Evolutionary conservation across 2,329 filamentous ascomycete species (phyloP), one percentile per base, ranked within the genome.

Genomic region (Chaetomium globosum): DNA sequence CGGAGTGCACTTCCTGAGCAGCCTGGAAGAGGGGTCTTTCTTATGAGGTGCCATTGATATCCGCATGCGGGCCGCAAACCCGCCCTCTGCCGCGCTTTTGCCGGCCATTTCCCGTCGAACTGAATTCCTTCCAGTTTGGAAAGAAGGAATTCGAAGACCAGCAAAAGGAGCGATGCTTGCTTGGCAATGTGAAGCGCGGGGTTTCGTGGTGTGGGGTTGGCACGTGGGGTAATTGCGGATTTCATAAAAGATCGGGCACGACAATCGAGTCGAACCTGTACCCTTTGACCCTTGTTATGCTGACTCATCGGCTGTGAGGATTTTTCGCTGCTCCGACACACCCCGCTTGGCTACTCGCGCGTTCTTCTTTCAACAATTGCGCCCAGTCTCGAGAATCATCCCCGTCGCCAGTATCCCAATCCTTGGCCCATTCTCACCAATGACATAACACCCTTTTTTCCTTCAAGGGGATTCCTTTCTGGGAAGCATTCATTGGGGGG

Each of bases 401-500:
- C 48, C 65, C 46, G 26, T 54, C 67, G 58, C 69, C 70, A 72
- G 71, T 72, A 72, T 72, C 70, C 62, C 57, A 61, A 13, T 39
- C 49, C 59, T 64, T 62, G 48, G 63, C 59, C 33, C n/a, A 56
- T 59, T 64, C 64, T 64, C 69, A 67, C 71, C 72, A 73, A 72
- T 73, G 33, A 68, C 55, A 67, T 68, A 58, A 72, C 69, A 71
- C 66, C 65, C 59, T 57, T 61, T 66, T 66, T 67, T 54, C 10
- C 59, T 33, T 65, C 62, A 39, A 21, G 46, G 12, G 26, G 30
- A 48, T 49, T 36, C 7, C 31, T 64, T 39, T 16, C n/a, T 23
- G 4, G 31, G 54, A 54, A 46, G 43, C 23, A 23, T 21, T 51
- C 10, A 54, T 33, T 46, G 53, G 19, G 23, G 0, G 0, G 4